phyloP scores from a whole-genome alignment of 768 basidiomycete species.

The Auricularia auricula-judae region DNA sequence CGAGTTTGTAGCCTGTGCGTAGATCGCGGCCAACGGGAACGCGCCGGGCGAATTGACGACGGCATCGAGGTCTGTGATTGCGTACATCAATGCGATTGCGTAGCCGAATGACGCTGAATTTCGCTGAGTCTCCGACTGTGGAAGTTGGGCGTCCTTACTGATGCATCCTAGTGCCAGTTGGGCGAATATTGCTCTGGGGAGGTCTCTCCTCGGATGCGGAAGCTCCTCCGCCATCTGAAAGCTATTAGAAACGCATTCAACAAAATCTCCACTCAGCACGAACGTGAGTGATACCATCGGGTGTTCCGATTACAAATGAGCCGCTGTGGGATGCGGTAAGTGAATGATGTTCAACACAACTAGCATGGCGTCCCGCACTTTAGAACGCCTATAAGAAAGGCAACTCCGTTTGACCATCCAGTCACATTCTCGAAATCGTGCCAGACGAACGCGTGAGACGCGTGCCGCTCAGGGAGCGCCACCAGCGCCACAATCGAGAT shows the following conservation, averaged over 20 bases:
- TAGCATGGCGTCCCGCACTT: neutral
- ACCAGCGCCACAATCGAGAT: neutral
- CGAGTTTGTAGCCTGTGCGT: neutral
- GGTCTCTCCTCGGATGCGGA: neutral
- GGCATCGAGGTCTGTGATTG: neutral
- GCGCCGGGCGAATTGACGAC: neutral
- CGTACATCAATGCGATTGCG: neutral
- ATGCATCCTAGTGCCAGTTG: neutral
- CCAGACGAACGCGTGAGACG: neutral
- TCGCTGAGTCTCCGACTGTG: neutral
- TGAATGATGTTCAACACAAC: neutral
- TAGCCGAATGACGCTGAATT: neutral
- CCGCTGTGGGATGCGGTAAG: neutral
- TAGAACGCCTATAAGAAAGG: neutral
- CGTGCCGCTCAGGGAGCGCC: neutral
- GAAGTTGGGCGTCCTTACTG: neutral
- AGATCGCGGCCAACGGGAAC: neutral
- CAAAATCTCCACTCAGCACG: neutral
- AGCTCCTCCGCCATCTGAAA: neutral
- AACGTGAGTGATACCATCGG: neutral
- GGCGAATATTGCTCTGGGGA: neutral
- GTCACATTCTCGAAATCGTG: neutral
- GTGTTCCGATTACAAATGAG: neutral
- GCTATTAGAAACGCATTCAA: too few relatives aligned
- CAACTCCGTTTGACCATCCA: neutral